Conservation (phyloP, 805 yeast species). For the Candida sphagnicola region DNA sequence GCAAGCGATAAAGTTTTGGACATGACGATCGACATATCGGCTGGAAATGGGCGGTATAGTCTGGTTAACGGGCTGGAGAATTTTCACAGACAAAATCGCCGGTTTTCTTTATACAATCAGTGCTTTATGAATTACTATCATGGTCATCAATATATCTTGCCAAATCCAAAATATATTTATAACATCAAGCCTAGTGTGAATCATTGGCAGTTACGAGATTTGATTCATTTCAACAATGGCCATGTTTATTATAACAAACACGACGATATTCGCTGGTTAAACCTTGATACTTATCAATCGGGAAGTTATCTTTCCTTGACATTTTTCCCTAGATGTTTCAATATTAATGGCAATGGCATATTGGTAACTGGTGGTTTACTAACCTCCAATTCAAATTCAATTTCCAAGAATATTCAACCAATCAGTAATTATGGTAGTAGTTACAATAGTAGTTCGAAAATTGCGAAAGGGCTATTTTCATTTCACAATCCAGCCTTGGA, state of each 20-base stretch:
- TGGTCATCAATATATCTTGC: constrained; percentile 31
- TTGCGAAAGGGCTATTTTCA: constrained; percentile 62
- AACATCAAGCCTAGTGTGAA: constrained; percentile 30
- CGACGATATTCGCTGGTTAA: constrained; percentile 45
- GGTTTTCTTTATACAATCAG: constrained; percentile 11
- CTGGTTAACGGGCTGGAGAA: background rate
- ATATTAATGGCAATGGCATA: constrained; percentile 47
- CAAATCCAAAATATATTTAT: constrained; percentile 33
- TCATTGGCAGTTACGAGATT: constrained; percentile 83
- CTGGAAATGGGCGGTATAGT: constrained; percentile 1
- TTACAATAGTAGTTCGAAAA: constrained; percentile 12
- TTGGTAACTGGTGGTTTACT: constrained; percentile 47
- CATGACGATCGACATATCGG: constrained; percentile 4
- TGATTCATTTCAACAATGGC: constrained; percentile 49
- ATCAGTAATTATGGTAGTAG: constrained; percentile 13
- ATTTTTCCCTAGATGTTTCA: constrained; percentile 69
- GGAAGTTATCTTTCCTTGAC: constrained; percentile 46
- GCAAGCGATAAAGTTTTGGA: no score
- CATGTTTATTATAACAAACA: constrained; percentile 57
- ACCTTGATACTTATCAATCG: constrained; percentile 26
- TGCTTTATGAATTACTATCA: constrained; percentile 44
- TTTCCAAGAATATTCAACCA: constrained; percentile 18
- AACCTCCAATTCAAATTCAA: constrained; percentile 34
- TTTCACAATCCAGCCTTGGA: constrained; percentile 49
- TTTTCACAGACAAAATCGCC: constrained; percentile 2